phyloP scores from a whole-genome alignment of 257 asterid genomes.

The Echites panduratus region DNA sequence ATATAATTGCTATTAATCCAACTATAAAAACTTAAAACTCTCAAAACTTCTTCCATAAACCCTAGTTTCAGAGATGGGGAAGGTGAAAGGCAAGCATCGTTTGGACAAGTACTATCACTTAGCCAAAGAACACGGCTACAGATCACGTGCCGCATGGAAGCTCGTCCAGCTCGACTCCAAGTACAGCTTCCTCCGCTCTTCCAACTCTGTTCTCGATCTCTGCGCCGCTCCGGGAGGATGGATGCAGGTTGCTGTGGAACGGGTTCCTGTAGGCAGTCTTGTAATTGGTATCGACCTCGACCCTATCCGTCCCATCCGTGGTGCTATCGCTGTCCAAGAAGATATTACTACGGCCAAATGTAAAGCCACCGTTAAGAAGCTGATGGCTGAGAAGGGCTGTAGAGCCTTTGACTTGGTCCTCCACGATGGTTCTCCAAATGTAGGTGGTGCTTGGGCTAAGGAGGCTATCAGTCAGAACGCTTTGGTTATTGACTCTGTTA shows the following conservation, averaged over 20 bases:
- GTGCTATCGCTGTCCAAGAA: slow-evolving; percentile 73
- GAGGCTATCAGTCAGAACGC: slow-evolving; percentile 91
- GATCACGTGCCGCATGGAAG: slow-evolving; percentile 91
- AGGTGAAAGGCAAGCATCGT: slow-evolving; percentile 87
- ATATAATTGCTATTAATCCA: no score
- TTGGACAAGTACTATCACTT: slow-evolving; percentile 74
- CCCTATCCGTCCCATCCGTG: slow-evolving; percentile 74
- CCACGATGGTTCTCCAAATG: slow-evolving; percentile 92
- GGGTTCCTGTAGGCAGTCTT: slow-evolving; percentile 76
- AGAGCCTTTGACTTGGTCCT: slow-evolving; percentile 73
- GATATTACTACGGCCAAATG: slow-evolving; percentile 75
- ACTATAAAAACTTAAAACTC: neutral
- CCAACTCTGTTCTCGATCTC: slow-evolving; percentile 82
- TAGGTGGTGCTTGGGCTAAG: slow-evolving; percentile 95
- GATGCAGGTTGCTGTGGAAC: slow-evolving; percentile 84
- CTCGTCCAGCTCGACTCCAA: slow-evolving; percentile 82
- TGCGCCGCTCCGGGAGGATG: slow-evolving; percentile 99
- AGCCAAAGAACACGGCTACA: slow-evolving; percentile 83
- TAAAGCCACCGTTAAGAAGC: slow-evolving; percentile 42
- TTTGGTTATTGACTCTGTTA: slow-evolving; percentile 80
- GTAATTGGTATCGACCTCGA: slow-evolving; percentile 86
- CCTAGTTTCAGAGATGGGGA: slow-evolving; percentile 49
- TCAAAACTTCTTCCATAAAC: neutral
- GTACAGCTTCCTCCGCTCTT: slow-evolving; percentile 57
- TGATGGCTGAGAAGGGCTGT: slow-evolving; percentile 73